phyloP scores from a whole-genome alignment of 106 monocot genomes.

The Dendrobium catenatum region DNA sequence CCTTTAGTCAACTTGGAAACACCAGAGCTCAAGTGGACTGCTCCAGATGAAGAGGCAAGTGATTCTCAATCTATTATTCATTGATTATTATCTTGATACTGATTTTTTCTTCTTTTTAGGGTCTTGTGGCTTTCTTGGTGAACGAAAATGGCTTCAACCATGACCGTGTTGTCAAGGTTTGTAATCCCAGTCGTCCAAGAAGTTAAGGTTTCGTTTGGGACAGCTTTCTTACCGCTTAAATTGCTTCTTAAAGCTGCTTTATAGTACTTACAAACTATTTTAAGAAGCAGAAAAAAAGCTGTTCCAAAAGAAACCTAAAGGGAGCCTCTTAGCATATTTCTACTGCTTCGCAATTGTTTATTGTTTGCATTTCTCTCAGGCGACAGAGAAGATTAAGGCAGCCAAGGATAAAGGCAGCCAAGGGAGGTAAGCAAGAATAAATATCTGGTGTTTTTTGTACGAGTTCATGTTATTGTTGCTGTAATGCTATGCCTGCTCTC shows the following conservation, averaged over 20 bases:
- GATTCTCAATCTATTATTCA: background rate
- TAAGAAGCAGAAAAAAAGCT: too few species aligned
- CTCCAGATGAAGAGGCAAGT: slow-evolving; percentile 86
- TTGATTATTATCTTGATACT: background rate
- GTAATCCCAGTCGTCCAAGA: slow-evolving; percentile 8
- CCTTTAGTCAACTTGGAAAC: slow-evolving; percentile 56
- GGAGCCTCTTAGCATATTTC: background rate
- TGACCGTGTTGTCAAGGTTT: slow-evolving; percentile 83
- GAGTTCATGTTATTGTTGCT: background rate
- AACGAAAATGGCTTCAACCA: slow-evolving; percentile 87
- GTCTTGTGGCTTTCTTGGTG: slow-evolving; percentile 68
- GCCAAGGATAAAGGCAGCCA: slow-evolving; percentile 84
- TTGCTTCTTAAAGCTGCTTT: too few species aligned
- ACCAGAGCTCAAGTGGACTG: slow-evolving; percentile 76
- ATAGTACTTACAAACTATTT: too few species aligned
- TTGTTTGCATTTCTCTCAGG: slow-evolving; percentile 26
- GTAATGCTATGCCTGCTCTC: slow-evolving; percentile 5
- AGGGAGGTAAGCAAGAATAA: slow-evolving; percentile 41
- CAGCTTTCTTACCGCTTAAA: too few species aligned
- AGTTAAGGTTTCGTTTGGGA: background rate
- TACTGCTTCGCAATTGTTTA: background rate
- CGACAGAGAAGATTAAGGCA: slow-evolving; percentile 88
- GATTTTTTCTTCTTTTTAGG: slow-evolving; percentile 35
- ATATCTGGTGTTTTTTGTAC: background rate
- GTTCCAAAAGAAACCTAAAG: too few species aligned